A percentile compares a stretch with the other conserved stretches of the same genome.
phyloP scores from a whole-genome alignment of 805 yeast genomes.

The Priceomyces carsonii region DNA sequence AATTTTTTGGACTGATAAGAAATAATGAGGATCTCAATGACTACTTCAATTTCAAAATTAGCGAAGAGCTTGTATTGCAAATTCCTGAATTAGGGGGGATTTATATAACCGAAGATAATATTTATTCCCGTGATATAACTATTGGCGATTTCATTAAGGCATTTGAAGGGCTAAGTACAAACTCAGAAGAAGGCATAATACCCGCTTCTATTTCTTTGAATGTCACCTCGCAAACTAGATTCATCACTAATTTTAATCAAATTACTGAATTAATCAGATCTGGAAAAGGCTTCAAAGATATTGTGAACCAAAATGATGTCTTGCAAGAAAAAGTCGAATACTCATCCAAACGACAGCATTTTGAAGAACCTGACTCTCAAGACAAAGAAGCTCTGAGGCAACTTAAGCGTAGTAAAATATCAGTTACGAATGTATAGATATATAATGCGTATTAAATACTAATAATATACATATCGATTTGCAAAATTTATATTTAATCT shows the following conservation, averaged over 20 bases:
- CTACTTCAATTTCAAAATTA: slow-evolving; percentile 20
- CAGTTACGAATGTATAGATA: background rate
- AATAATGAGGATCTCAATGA: slow-evolving; percentile 27
- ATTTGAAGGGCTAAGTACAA: slow-evolving; percentile 17
- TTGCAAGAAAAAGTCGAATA: too few species aligned
- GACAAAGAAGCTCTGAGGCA: too few species aligned
- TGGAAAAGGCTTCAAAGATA: slow-evolving; percentile 19
- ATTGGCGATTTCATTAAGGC: slow-evolving; percentile 27
- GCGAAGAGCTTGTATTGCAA: slow-evolving; percentile 27
- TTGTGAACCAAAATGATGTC: too few species aligned
- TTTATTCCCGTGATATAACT: slow-evolving; percentile 23
- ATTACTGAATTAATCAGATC: slow-evolving; percentile 19
- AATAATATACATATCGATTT: background rate
- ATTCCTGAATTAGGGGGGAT: slow-evolving; percentile 28
- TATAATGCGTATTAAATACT: slow-evolving; percentile 1
- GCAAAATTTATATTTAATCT: background rate
- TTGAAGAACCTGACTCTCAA: too few species aligned
- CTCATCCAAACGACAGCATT: too few species aligned
- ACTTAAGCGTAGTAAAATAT: too few species aligned
- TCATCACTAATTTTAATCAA: slow-evolving; percentile 26
- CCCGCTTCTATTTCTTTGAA: slow-evolving; percentile 19
- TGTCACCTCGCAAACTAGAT: slow-evolving; percentile 22
- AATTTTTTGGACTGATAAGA: slow-evolving; percentile 26
- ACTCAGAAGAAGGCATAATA: slow-evolving; percentile 9
- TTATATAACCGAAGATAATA: slow-evolving; percentile 32